phyloP scores from a whole-genome alignment of 2,329 filamentous ascomycete species.

The Dothideomycetidae sp. region DNA sequence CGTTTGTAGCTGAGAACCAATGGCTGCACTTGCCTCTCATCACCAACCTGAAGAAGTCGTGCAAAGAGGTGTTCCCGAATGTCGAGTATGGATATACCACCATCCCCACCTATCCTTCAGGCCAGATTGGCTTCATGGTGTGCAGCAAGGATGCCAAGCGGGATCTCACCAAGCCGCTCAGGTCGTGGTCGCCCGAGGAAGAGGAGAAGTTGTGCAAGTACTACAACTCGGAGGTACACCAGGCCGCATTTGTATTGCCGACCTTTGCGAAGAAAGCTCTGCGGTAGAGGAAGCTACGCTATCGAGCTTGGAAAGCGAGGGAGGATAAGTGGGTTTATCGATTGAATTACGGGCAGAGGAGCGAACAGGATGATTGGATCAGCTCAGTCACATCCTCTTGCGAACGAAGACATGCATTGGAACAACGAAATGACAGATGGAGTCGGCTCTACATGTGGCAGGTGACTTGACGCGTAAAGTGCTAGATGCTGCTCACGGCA shows the following conservation, averaged over 20 bases:
- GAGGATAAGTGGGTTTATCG: no score
- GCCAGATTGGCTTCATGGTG: constrained; percentile 99
- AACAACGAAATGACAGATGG: no score
- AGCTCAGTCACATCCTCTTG: background rate
- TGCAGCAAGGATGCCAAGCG: constrained; percentile 85
- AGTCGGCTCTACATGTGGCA: no score
- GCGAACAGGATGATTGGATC: background rate
- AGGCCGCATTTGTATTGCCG: constrained; percentile 83
- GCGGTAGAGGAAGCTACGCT: constrained; percentile 23
- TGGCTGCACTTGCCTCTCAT: constrained; percentile 96
- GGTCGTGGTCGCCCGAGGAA: constrained; percentile 70
- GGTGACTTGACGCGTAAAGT: no score
- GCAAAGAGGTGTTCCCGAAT: constrained; percentile 91
- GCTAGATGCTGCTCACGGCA: no score
- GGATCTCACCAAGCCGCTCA: constrained; percentile 73
- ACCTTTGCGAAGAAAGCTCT: constrained; percentile 76
- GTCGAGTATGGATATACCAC: constrained; percentile 99
- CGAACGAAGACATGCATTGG: background rate
- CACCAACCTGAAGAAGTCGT: constrained; percentile 87
- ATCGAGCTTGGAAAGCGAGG: constrained; percentile 10
- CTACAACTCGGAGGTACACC: constrained; percentile 95
- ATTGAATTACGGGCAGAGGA: no score
- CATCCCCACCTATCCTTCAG: constrained; percentile 96
- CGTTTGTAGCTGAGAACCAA: constrained; percentile 75
- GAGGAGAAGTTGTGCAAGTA: constrained; percentile 89